phyloP scores from a whole-genome alignment of 306 rosid genomes.

The Gleditsia sinensis region DNA sequence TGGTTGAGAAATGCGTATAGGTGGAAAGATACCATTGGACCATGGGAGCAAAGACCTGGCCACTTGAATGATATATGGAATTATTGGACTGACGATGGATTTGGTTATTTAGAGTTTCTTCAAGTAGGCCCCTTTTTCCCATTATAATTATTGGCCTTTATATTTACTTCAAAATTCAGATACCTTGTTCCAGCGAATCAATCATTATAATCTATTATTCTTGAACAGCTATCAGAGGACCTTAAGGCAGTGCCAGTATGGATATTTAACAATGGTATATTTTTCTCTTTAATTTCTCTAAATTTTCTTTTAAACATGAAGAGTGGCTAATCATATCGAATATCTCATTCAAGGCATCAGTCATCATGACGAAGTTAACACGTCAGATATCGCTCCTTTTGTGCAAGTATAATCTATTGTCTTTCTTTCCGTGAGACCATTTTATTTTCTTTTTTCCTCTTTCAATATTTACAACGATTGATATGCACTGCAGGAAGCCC shows the following conservation, averaged over 20 bases:
- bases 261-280: slow-evolving; percentile 86
- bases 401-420: too few relatives aligned
- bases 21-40: slow-evolving; percentile 79
- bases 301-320: slow-evolving; percentile 5
- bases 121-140: slow-evolving; percentile 62
- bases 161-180: too few relatives aligned
- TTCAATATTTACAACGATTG: too few relatives aligned
- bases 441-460: too few relatives aligned
- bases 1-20: slow-evolving; percentile 93
- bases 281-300: slow-evolving; percentile 1
- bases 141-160: not conserved
- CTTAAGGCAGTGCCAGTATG: slow-evolving; percentile 74
- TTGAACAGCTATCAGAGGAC: slow-evolving; percentile 79
- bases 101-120: slow-evolving; percentile 89
- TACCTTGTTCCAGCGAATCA: too few relatives aligned
- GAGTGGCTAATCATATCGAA: too few relatives aligned
- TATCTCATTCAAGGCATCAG: slow-evolving; percentile 68
- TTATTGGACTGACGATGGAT: slow-evolving; percentile 97
- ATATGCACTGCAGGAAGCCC: slow-evolving; percentile 99
- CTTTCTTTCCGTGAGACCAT: too few relatives aligned
- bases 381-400: slow-evolving; percentile 54
- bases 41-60: slow-evolving; percentile 98
- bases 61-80: slow-evolving; percentile 96
- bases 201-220: not conserved
- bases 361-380: slow-evolving; percentile 70